phyloP scores from a whole-genome alignment of 1,284 basidiomycete species.

The Cryptococcus neoformans region DNA sequence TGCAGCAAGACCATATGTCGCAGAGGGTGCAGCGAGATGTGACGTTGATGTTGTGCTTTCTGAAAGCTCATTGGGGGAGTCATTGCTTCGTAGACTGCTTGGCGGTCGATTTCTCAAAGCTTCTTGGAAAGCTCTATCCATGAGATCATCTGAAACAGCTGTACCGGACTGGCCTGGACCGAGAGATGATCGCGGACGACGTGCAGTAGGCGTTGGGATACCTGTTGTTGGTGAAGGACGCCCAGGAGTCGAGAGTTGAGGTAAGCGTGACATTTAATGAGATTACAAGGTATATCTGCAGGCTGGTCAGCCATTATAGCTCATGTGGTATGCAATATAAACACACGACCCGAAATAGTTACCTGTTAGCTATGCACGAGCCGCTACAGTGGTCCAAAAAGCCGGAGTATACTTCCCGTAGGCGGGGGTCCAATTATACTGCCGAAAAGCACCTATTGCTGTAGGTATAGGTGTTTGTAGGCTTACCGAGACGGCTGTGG shows the following conservation, averaged over 20 bases:
- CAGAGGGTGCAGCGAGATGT: neutral
- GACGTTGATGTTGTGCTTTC: conserved; percentile 1
- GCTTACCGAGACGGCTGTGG: too few species aligned
- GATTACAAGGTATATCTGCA: neutral
- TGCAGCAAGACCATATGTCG: conserved; percentile 10
- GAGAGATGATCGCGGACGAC: conserved; percentile 42
- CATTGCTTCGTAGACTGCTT: conserved; percentile 15
- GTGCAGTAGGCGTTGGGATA: conserved; percentile 37
- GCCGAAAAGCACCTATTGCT: too few species aligned
- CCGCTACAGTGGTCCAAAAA: too few species aligned
- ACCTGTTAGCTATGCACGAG: too few species aligned
- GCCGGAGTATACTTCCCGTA: too few species aligned
- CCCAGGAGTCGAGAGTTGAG: conserved; percentile 39
- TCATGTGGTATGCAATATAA: too few species aligned
- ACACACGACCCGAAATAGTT: too few species aligned
- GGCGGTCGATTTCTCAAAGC: conserved; percentile 31
- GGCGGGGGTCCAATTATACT: too few species aligned
- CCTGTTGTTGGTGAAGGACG: conserved; percentile 27
- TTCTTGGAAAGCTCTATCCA: conserved; percentile 42
- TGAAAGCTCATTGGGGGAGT: conserved; percentile 20
- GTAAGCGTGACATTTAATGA: conserved; percentile 37
- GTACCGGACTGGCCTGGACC: conserved; percentile 19
- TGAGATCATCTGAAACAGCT: conserved; percentile 21
- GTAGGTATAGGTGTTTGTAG: too few species aligned
- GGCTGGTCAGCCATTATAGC: too few species aligned